Percentiles rank a stretch among this genome's conserved stretches.
These are phyloP conservation scores for Termitomyces sp. DNA, from an alignment of 768 basidiomycete species.

Conservation along the genomic window DNA sequence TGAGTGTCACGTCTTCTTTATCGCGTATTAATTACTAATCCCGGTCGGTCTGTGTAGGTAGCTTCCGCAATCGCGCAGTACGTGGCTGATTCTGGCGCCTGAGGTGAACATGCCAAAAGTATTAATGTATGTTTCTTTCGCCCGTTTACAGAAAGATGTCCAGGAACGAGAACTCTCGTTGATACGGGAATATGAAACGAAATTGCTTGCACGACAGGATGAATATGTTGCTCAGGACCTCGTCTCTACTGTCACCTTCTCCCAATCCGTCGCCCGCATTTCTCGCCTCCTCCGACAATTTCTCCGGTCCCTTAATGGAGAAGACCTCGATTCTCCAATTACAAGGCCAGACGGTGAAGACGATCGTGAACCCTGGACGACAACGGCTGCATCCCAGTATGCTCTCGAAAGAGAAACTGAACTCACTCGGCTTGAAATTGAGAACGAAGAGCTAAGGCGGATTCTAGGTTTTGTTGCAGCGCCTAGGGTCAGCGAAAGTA, in stretches of 20 bases:
- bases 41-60: conserved; percentile 28
- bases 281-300: conserved; percentile 68
- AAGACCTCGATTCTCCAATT: conserved; percentile 38
- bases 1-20: conserved; percentile 16
- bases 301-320: conserved; percentile 67
- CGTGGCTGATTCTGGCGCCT: conserved; percentile 26
- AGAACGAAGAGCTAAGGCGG: conserved; percentile 79
- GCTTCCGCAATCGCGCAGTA: conserved; percentile 88
- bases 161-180: conserved; percentile 90
- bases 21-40: background rate
- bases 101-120: background rate
- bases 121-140: conserved; percentile 3
- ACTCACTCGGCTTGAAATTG: conserved; percentile 78
- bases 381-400: conserved; percentile 52
- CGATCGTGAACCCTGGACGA: conserved; percentile 37
- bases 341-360: conserved; percentile 28
- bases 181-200: conserved; percentile 87
- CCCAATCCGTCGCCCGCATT: conserved; percentile 64
- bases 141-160: conserved; percentile 72
- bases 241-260: conserved; percentile 58
- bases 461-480: conserved; percentile 54
- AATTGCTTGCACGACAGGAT: conserved; percentile 74
- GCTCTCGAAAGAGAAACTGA: conserved; percentile 90
- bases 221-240: conserved; percentile 59
- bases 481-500: conserved; percentile 20